Evolutionary conservation across 495 filamentous ascomycete species (phyloP).

Genomic region (Filosporella fistucella): DNA sequence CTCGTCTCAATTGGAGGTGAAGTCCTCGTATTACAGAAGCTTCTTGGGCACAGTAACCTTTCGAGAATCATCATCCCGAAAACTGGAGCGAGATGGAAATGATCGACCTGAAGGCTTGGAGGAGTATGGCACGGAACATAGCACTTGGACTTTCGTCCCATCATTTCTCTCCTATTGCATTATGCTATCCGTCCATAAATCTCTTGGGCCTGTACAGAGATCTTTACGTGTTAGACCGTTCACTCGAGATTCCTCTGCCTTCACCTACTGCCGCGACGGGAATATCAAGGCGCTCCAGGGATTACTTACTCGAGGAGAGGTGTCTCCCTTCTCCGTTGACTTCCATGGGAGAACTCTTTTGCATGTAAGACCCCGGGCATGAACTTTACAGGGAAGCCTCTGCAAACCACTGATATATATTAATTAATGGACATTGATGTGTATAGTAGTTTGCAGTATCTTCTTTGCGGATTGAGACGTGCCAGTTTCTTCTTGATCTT

Average conservation of each 20-base stretch:
- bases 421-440: no score
- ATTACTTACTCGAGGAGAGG: neutral
- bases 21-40: neutral
- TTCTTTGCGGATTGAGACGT: no score
- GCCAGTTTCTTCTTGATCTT: no score
- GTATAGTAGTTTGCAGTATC: no score
- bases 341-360: neutral
- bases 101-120: neutral
- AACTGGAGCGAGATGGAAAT: neutral
- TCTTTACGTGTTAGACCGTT: neutral
- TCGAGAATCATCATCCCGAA: neutral
- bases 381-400: no score
- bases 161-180: slow-evolving; percentile 10
- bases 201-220: neutral
- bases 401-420: no score
- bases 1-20: no score
- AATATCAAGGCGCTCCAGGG: neutral
- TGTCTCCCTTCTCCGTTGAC: slow-evolving; percentile 3
- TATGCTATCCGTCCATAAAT: neutral
- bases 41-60: neutral
- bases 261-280: neutral
- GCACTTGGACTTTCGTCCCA: slow-evolving; percentile 5
- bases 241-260: neutral
- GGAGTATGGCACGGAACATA: neutral
- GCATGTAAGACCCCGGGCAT: slow-evolving; percentile 9